phyloP scores from a whole-genome alignment of 768 basidiomycete genomes.

The Leccinum fibrillosum region DNA sequence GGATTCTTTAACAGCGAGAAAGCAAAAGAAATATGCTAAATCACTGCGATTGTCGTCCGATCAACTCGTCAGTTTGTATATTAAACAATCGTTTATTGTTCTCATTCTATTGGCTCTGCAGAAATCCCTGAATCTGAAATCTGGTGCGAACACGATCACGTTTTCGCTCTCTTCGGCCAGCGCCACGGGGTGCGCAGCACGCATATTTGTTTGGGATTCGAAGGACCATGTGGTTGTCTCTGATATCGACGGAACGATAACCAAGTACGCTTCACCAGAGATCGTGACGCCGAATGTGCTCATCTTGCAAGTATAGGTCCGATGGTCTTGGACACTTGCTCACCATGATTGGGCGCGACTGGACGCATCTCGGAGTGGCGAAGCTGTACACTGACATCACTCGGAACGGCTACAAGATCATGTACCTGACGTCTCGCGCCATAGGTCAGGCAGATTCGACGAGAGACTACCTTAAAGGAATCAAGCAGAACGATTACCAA shows the following conservation, averaged over 20 bases:
- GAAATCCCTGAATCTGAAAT: conserved; percentile 82
- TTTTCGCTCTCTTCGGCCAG: conserved; percentile 89
- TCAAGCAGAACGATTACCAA: conserved; percentile 94
- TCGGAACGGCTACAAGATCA: conserved; percentile 95
- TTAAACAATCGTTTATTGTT: not conserved
- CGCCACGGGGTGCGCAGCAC: conserved; percentile 79
- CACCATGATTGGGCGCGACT: conserved; percentile 96
- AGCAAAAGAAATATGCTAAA: conserved; percentile 74
- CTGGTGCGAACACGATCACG: conserved; percentile 87
- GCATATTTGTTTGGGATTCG: conserved; percentile 96
- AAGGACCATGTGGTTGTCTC: conserved; percentile 88
- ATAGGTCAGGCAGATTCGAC: conserved; percentile 99
- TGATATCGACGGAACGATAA: conserved; percentile 99
- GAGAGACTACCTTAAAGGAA: conserved; percentile 87
- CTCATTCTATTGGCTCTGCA: conserved; percentile 28
- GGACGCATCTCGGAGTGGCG: conserved; percentile 96
- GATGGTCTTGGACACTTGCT: conserved; percentile 96
- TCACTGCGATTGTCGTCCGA: conserved; percentile 91
- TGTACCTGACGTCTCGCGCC: conserved; percentile 95
- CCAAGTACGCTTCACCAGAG: conserved; percentile 59
- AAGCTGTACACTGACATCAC: conserved; percentile 96
- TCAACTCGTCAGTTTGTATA: conserved; percentile 64
- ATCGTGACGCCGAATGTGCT: not conserved
- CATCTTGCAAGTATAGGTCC: conserved; percentile 49
- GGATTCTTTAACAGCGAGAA: conserved; percentile 5